Conservation (phyloP, 768 basidiomycete species). For the Russula ochroleuca region DNA sequence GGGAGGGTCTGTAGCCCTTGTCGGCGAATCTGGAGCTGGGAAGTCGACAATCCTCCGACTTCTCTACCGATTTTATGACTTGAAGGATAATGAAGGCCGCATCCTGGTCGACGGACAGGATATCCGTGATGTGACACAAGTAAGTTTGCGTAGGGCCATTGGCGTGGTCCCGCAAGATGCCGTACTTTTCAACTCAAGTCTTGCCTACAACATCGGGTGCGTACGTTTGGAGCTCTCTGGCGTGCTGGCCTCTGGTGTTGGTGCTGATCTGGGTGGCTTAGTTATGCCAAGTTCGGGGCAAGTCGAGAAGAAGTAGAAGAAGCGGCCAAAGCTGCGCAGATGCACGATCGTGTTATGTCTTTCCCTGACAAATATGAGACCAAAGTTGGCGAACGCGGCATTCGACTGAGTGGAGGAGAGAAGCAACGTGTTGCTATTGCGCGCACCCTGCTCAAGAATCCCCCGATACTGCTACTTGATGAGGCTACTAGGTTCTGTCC, state of each 20-base stretch:
- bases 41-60: conserved; percentile 85
- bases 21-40: conserved; percentile 77
- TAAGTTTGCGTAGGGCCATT: conserved; percentile 71
- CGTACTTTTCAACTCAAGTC: conserved; percentile 66
- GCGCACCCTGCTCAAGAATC: conserved; percentile 80
- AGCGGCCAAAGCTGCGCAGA: conserved; percentile 77
- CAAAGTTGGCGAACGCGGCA: conserved; percentile 84
- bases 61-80: conserved; percentile 89
- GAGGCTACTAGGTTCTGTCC: conserved; percentile 61
- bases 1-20: conserved; percentile 83
- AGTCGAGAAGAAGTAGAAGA: conserved; percentile 68
- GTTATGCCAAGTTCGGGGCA: conserved; percentile 74
- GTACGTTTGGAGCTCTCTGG: conserved; percentile 25
- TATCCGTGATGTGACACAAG: conserved; percentile 82
- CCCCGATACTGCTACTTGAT: conserved; percentile 73
- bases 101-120: conserved; percentile 85
- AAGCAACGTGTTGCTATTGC: conserved; percentile 89
- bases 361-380: conserved; percentile 89
- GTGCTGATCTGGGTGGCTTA: conserved; percentile 28
- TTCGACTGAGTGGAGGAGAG: conserved; percentile 82
- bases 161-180: conserved; percentile 90
- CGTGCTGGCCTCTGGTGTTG: not conserved
- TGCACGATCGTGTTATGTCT: conserved; percentile 78
- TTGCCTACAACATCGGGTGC: conserved; percentile 70
- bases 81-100: conserved; percentile 69